Conservation (phyloP, 306 rosid species). For the Dalbergia cultrata region DNA sequence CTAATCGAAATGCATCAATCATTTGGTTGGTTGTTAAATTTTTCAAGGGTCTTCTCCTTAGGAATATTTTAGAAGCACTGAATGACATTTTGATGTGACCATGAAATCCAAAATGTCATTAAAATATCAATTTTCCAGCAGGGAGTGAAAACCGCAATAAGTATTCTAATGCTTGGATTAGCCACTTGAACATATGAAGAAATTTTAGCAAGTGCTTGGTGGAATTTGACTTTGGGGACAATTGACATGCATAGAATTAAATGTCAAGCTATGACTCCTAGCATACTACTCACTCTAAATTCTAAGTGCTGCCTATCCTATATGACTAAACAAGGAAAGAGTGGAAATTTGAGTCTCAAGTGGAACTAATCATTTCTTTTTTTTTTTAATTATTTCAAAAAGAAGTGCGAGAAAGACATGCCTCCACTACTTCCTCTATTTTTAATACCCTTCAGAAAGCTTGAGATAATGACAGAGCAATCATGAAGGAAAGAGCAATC, state of each 20-base stretch:
- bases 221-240: slow-evolving; percentile 49
- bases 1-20: background rate
- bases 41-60: background rate
- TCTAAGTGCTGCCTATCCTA: slow-evolving; percentile 2
- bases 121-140: background rate
- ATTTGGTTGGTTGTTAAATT: background rate
- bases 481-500: slow-evolving; percentile 22
- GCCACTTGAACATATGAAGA: slow-evolving; percentile 25
- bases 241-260: slow-evolving; percentile 22
- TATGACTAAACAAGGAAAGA: slow-evolving; percentile 11
- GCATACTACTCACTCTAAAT: slow-evolving; percentile 9
- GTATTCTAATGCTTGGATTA: slow-evolving; percentile 41
- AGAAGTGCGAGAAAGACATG: slow-evolving; percentile 37
- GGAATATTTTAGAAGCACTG: slow-evolving; percentile 33
- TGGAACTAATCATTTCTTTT: slow-evolving; percentile 30
- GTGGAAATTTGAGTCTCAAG: slow-evolving; percentile 16
- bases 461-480: slow-evolving; percentile 26
- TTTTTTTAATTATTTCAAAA: slow-evolving; percentile 4
- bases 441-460: slow-evolving; percentile 1
- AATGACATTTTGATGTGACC: slow-evolving; percentile 35
- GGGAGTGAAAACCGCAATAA: slow-evolving; percentile 15
- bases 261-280: slow-evolving; percentile 29
- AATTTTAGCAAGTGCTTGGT: slow-evolving; percentile 30
- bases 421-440: slow-evolving; percentile 34
- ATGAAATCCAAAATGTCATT: background rate